Conservation (phyloP, 2,329 filamentous ascomycete species). For the Colletotrichum aenigma region DNA sequence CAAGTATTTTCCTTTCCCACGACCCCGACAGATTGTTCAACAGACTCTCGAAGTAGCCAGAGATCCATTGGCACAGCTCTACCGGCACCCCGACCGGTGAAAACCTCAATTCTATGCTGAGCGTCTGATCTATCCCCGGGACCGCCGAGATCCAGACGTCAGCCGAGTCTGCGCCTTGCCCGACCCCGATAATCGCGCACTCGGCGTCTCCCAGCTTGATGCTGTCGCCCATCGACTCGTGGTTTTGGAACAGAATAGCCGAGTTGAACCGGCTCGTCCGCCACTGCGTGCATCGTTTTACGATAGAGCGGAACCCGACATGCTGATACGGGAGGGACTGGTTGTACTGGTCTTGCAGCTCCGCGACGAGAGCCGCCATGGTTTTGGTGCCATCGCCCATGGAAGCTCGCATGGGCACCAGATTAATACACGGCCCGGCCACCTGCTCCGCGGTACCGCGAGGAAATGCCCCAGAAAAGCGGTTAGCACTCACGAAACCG, state of each 20-base stretch:
- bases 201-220: not conserved
- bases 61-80: not conserved
- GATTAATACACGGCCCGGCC: not conserved
- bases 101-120: not conserved
- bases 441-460: not conserved
- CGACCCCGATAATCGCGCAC: not conserved
- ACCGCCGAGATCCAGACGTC: not conserved
- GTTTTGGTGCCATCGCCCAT: not conserved
- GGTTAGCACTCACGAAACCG: not conserved
- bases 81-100: rapidly evolving
- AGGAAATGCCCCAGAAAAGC: not conserved
- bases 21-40: not conserved
- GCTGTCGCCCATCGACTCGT: not conserved
- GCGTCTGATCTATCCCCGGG: not conserved
- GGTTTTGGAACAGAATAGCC: not conserved
- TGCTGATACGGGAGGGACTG: not conserved
- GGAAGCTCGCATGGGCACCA: not conserved
- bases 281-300: not conserved
- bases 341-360: not conserved
- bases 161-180: not conserved
- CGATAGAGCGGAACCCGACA: not conserved
- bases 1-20: not conserved
- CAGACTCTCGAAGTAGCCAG: not conserved
- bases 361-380: not conserved
- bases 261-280: not conserved